These are phyloP conservation scores for Fonsecaea monophora DNA, from an alignment of 2,329 filamentous ascomycete species.

Conservation along the genomic window DNA sequence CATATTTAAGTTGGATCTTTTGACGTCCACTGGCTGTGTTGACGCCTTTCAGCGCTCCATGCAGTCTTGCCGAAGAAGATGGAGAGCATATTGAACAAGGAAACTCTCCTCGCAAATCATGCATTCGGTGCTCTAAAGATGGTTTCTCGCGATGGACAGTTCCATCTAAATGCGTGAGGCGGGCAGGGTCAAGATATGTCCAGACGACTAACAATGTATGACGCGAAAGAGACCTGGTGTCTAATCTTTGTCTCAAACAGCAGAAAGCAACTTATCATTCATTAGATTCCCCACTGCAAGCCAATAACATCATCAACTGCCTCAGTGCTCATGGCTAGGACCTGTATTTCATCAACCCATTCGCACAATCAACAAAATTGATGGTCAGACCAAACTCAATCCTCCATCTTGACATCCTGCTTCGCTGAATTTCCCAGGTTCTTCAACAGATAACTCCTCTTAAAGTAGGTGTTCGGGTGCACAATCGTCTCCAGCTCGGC, in stretches of 20 bases:
- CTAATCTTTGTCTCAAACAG: background rate
- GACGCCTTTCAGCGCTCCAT: constrained; percentile 11
- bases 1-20: background rate
- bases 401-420: constrained; percentile 63
- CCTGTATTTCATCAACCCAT: background rate
- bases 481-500: constrained; percentile 91
- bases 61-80: constrained; percentile 5
- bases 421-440: constrained; percentile 67
- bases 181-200: too few species aligned
- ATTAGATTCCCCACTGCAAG: background rate
- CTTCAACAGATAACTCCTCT: constrained; percentile 87
- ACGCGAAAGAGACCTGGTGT: background rate
- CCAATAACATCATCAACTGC: background rate
- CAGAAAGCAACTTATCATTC: background rate
- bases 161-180: too few species aligned
- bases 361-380: background rate
- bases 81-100: background rate
- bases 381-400: constrained; percentile 6
- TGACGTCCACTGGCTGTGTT: constrained; percentile 4
- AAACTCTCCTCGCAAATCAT: too few species aligned
- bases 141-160: too few species aligned
- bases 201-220: background rate
- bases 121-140: too few species aligned
- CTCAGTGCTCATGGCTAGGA: background rate
- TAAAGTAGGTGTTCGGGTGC: constrained; percentile 98